Base-by-base conservation (phyloP, 2,329 filamentous ascomycete genomes). In the Achaetomium macrosporum region DNA sequence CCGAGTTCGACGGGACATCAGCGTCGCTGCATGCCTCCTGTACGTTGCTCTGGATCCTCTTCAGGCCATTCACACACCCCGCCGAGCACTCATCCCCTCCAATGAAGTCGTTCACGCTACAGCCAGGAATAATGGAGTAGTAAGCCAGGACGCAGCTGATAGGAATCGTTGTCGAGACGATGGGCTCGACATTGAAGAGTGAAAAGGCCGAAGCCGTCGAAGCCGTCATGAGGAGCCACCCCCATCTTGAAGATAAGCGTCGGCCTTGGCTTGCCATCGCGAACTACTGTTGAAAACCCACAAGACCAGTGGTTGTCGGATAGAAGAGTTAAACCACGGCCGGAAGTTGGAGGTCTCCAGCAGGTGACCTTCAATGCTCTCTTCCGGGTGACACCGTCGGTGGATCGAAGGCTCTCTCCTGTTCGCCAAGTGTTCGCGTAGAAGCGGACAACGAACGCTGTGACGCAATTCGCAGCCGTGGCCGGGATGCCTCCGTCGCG, bases 31-130 rank as follows among this genome's bases (percentile, higher is more conserved):
- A 92, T 69, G 86, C 81, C 40, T 77, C 73, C 44, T 80, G 77
- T 36, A 87, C 79, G 31, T 85, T 87, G 61, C 91, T 85, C 45
- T 87, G 84, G 67, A 95, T 84, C 45, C 93, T 76, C 60, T 89
- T 82, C 31, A 96, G 88, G 50, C 87, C 68, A 8, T 56, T 54
- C 39, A 63, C 63, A 56, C 75, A 77, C 3, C 50, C 53, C 4
- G 53, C 36, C 15, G 73, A 75, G 61, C 75, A 77, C 2, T 58
- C 58, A 12, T 57, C 64, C 35, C 65, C 66, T 2, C 50, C 50
- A 7, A 54, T 57, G 25, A 75, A 75, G 58, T 76, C 73, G 50
- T 25, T 42, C 9, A 51, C 47, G 5, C 49, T 45, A 60, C 74
- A 77, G 46, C 67, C 66, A n/a, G 51, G 40, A 25, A 77, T 68